Conservation (phyloP, 371 early-diverging fungal genomes). For the Cokeromyces recurvatus region DNA sequence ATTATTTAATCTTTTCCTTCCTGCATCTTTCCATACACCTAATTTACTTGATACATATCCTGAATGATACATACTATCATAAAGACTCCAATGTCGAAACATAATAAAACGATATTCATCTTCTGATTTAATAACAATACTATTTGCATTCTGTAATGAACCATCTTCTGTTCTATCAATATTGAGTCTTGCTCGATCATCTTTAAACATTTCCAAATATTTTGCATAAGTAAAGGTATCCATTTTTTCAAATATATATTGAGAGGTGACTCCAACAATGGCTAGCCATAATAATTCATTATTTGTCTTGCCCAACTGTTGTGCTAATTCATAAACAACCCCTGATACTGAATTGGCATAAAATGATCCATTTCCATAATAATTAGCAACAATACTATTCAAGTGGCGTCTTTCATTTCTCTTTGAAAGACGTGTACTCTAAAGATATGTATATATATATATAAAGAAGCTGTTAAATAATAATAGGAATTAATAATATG, state of each 20-base stretch:
- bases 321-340: conserved; percentile 51
- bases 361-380: conserved; percentile 55
- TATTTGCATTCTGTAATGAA: background rate
- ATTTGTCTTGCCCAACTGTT: conserved; percentile 52
- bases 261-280: conserved; percentile 68
- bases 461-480: background rate
- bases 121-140: conserved; percentile 28
- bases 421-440: background rate
- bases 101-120: conserved; percentile 83
- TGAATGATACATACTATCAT: conserved; percentile 83
- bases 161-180: conserved; percentile 10
- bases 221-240: conserved; percentile 52
- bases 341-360: conserved; percentile 55
- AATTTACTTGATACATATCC: conserved; percentile 80
- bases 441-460: background rate
- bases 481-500: too few species aligned
- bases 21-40: conserved; percentile 83
- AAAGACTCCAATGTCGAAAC: conserved; percentile 88
- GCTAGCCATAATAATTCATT: conserved; percentile 65
- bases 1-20: conserved; percentile 68
- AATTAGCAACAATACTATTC: conserved; percentile 42
- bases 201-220: conserved; percentile 48
- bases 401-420: conserved; percentile 15
- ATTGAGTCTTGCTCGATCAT: conserved; percentile 56
- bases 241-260: conserved; percentile 64